These are phyloP conservation scores for Dictyostelium brefeldianum DNA, from an alignment of 78 protist species.

Conservation along the genomic window DNA sequence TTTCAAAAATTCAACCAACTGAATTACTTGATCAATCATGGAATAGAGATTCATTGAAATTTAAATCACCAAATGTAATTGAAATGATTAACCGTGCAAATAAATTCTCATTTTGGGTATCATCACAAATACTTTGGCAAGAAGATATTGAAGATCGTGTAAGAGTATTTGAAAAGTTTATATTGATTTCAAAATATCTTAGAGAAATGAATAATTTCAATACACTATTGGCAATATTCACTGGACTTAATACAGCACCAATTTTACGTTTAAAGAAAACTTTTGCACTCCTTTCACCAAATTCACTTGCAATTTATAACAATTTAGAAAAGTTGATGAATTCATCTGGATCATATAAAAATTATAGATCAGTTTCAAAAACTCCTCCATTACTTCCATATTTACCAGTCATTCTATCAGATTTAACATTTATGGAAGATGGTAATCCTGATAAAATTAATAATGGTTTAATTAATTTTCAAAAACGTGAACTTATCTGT, in stretches of 20 bases:
- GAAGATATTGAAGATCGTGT: slow-evolving; percentile 61
- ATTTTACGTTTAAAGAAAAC: slow-evolving; percentile 78
- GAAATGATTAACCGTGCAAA: slow-evolving; percentile 79
- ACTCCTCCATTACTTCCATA: slow-evolving; percentile 62
- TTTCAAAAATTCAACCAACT: slow-evolving; percentile 60
- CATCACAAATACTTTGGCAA: slow-evolving; percentile 75
- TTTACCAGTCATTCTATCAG: slow-evolving; percentile 77
- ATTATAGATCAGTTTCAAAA: slow-evolving; percentile 57
- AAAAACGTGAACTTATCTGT: slow-evolving; percentile 80
- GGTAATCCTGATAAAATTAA: slow-evolving; percentile 87
- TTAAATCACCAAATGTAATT: slow-evolving; percentile 66
- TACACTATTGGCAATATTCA: slow-evolving; percentile 69
- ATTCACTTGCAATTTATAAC: slow-evolving; percentile 17
- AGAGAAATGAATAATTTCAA: slow-evolving; percentile 84
- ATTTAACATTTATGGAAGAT: slow-evolving; percentile 86
- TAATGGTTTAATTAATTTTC: slow-evolving; percentile 78
- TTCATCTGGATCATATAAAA: slow-evolving; percentile 63
- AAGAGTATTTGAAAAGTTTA: slow-evolving; percentile 63
- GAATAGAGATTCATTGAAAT: slow-evolving; percentile 74
- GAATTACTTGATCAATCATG: slow-evolving; percentile 82
- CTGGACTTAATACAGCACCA: slow-evolving; percentile 79
- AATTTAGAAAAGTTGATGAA: slow-evolving; percentile 74
- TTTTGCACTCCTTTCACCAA: slow-evolving; percentile 53
- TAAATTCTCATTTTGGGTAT: slow-evolving; percentile 79
- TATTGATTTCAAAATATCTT: slow-evolving; percentile 56